Base-by-base conservation (phyloP, 2,329 filamentous ascomycete species). In the Myriosclerotinia scirpicola region DNA sequence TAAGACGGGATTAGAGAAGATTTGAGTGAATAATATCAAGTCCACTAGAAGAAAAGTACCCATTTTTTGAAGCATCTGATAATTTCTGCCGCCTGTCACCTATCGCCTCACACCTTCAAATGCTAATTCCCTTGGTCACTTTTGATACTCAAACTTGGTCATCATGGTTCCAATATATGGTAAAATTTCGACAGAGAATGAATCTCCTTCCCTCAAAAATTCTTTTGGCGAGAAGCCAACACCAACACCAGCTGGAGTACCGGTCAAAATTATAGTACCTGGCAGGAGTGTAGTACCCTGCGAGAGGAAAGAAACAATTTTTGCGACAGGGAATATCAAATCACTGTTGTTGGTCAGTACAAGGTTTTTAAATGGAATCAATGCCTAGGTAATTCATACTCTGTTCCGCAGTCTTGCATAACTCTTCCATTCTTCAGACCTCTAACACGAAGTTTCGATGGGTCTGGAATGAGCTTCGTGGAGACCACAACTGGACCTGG, bases 361-460 rank as follows among this genome's bases (percentile, higher is more conserved):
- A 30, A 30, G 20, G 20, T 36, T 38, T 53, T 3, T 42, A 53
- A 36, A 15, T 44, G 26, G n/a, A 17, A 38, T 53, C 5, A 20
- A 26, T 26, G 3, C 2, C 26, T 26, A n/a, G 30, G 30, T 42
- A 34, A 34, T n/a, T 61, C 72, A 75, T 76, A 81, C 79, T 79
- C 78, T 52, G 79, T 70, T 22, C 75, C 75, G 68, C 78, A 80
- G 67, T 81, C 76, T 69, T 81, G 80, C 71, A 81, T 72, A 38
- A 78, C 76, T 40, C 80, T 78, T 15, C 81, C 83, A 70, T 85
- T 85, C 77, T 83, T 81, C 26, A 80, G 64, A 7, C 81, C 81
- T 36, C 78, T 77, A 63, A 84, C 71, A 5, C 74, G 70, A 40
- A 84, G 73, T 67, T 75, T 75, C 4, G 76, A 75, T 2, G 79